These are phyloP conservation scores for Mucor racemosus DNA, from an alignment of 371 early-diverging fungal genomes.

Conservation along the genomic window DNA sequence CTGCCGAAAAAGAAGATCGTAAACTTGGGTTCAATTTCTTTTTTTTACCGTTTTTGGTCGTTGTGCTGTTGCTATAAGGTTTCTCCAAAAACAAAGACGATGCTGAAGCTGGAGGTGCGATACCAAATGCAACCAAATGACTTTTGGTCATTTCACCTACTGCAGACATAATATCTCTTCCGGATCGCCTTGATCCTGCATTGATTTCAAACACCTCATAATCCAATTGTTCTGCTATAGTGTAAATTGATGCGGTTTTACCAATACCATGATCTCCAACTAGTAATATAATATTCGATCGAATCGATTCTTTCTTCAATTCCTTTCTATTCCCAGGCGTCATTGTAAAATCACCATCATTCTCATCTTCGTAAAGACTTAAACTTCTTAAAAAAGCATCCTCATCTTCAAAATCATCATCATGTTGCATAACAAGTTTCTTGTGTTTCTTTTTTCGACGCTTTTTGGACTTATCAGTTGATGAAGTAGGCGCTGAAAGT, in stretches of 20 bases:
- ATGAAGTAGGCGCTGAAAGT: conserved; percentile 10
- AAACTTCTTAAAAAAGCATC: not conserved
- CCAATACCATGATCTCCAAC: conserved; percentile 77
- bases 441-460: conserved; percentile 13
- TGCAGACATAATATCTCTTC: conserved; percentile 68
- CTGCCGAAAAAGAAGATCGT: not conserved
- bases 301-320: conserved; percentile 34
- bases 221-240: conserved; percentile 72
- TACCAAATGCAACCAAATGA: conserved; percentile 58
- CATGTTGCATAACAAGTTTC: not conserved
- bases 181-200: conserved; percentile 68
- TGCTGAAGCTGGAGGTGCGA: not conserved
- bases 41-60: not conserved
- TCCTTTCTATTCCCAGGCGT: conserved; percentile 7
- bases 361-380: conserved; percentile 12
- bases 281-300: conserved; percentile 66
- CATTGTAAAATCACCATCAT: conserved; percentile 36
- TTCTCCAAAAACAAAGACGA: not conserved
- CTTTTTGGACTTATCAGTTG: not conserved
- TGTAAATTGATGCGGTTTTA: conserved; percentile 79
- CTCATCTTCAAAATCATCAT: conserved; percentile 4
- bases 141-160: conserved; percentile 79
- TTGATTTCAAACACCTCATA: conserved; percentile 82
- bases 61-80: not conserved
- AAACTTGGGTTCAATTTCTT: conserved; percentile 23